phyloP scores from a whole-genome alignment of 2,329 filamentous ascomycete species.

The Talaromyces amestolkiae region DNA sequence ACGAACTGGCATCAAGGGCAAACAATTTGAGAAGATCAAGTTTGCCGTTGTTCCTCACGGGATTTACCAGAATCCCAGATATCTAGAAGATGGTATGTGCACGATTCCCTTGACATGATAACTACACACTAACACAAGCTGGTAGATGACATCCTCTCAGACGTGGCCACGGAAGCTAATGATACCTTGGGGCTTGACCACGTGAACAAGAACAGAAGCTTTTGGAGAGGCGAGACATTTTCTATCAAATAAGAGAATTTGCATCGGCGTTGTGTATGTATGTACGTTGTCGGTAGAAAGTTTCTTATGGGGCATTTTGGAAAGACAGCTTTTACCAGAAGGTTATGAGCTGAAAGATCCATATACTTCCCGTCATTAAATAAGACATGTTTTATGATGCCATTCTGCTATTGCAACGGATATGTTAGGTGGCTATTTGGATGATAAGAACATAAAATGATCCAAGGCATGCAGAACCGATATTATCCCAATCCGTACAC shows the following conservation, averaged over 20 bases:
- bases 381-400: slow-evolving; percentile 3
- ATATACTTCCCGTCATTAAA: neutral
- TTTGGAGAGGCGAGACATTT: slow-evolving; percentile 63
- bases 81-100: slow-evolving; percentile 79
- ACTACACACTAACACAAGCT: neutral
- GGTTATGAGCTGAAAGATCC: neutral
- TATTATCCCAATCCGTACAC: neutral
- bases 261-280: slow-evolving; percentile 12
- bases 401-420: neutral
- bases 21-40: slow-evolving; percentile 97
- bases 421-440: neutral
- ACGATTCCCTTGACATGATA: neutral
- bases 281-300: neutral
- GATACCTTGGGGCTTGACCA: slow-evolving; percentile 69
- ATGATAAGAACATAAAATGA: neutral
- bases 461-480: neutral
- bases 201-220: slow-evolving; percentile 59
- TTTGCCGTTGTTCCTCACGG: slow-evolving; percentile 75
- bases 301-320: neutral
- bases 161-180: slow-evolving; percentile 72
- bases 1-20: slow-evolving; percentile 91
- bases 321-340: neutral
- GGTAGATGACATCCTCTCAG: slow-evolving; percentile 48
- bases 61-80: slow-evolving; percentile 73
- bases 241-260: slow-evolving; percentile 55